These are phyloP conservation scores for Coniosporium tulheliwenetii DNA, from an alignment of 2,329 filamentous ascomycete genomes.

Conservation along the genomic window DNA sequence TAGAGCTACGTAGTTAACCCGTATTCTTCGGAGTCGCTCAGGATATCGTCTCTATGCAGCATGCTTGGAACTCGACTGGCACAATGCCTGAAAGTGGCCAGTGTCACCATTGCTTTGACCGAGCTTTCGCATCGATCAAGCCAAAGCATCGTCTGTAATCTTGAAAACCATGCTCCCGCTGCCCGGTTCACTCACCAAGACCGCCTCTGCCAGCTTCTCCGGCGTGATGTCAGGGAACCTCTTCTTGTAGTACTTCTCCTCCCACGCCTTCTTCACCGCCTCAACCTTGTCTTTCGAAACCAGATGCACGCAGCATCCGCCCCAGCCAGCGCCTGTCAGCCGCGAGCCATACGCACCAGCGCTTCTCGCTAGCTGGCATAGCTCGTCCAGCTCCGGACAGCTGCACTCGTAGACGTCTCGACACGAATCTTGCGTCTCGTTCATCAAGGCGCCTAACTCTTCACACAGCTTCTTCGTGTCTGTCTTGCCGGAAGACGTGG, in stretches of 20 bases:
- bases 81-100: no score
- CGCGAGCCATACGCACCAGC: slow-evolving; percentile 75
- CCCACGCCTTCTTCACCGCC: slow-evolving; percentile 60
- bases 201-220: slow-evolving; percentile 61
- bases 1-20: no score
- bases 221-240: slow-evolving; percentile 49
- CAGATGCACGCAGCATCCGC: slow-evolving; percentile 87
- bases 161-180: slow-evolving; percentile 38
- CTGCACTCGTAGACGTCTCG: slow-evolving; percentile 81
- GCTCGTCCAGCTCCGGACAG: slow-evolving; percentile 77
- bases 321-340: slow-evolving; percentile 90
- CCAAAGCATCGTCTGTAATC: no score
- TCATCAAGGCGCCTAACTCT: slow-evolving; percentile 68
- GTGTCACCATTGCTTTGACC: no score
- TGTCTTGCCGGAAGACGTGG: slow-evolving; percentile 7
- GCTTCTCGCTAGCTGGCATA: slow-evolving; percentile 63
- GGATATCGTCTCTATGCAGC: no score
- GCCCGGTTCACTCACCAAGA: slow-evolving; percentile 80
- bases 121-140: no score
- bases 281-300: slow-evolving; percentile 72
- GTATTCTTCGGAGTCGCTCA: no score
- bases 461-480: slow-evolving; percentile 37
- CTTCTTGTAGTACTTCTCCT: slow-evolving; percentile 68
- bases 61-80: no score
- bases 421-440: slow-evolving; percentile 79